These are phyloP conservation scores for Lepiota venenata DNA, from an alignment of 768 basidiomycete genomes.

Conservation along the genomic window DNA sequence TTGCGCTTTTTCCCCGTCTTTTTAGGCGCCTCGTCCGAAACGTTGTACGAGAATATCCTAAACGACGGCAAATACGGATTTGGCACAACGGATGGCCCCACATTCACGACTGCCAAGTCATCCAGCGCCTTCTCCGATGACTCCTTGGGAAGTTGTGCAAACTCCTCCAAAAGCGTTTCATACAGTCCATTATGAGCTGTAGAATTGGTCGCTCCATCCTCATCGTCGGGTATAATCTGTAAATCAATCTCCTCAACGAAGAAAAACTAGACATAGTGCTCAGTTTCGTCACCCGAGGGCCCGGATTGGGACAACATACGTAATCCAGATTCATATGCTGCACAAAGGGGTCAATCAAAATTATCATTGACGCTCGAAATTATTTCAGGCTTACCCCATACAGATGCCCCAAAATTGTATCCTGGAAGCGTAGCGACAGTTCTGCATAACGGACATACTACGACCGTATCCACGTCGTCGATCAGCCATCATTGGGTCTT, in stretches of 20 bases:
- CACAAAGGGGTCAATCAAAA: constrained; percentile 14
- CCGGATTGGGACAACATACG: constrained; percentile 34
- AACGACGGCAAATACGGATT: constrained; percentile 82
- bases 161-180: constrained; percentile 61
- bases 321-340: constrained; percentile 87
- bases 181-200: constrained; percentile 38
- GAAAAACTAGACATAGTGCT: constrained; percentile 41
- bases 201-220: constrained; percentile 15
- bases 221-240: constrained; percentile 31
- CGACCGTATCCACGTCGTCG: constrained; percentile 8
- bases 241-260: constrained; percentile 55
- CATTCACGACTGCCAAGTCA: constrained; percentile 69
- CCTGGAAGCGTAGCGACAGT: constrained; percentile 78
- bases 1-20: constrained; percentile 31
- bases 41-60: constrained; percentile 80
- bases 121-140: constrained; percentile 48
- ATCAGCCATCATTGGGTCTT: background rate
- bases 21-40: constrained; percentile 34
- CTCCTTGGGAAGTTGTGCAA: constrained; percentile 50
- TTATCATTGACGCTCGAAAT: background rate
- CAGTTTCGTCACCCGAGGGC: constrained; percentile 11
- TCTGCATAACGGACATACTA: constrained; percentile 69
- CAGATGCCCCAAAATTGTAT: constrained; percentile 83
- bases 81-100: constrained; percentile 82
- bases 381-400: constrained; percentile 53